A percentile compares a stretch with the other conserved stretches of the same genome.
These are phyloP conservation scores for Chenopodium quinoa DNA, from an alignment of 148 eudicot genomes.

Conservation along the genomic window DNA sequence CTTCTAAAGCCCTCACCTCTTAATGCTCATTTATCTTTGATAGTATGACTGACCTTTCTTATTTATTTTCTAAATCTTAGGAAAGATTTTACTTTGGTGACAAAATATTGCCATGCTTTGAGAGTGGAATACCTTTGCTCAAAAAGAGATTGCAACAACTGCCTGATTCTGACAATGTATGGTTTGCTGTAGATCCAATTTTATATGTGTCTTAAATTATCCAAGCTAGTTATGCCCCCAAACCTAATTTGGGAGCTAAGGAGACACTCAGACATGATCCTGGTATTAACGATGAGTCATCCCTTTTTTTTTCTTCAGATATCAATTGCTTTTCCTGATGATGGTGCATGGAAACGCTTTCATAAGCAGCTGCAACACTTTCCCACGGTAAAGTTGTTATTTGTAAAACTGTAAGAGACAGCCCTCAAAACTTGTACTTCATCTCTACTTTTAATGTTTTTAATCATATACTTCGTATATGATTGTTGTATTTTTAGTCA, in stretches of 20 bases:
- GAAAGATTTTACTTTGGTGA: constrained; percentile 98
- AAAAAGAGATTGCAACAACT: constrained; percentile 86
- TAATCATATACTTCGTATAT: background rate
- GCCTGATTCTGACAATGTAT: constrained; percentile 93
- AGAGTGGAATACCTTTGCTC: constrained; percentile 94
- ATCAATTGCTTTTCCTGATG: constrained; percentile 95
- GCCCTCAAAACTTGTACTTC: background rate
- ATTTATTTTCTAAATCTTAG: constrained; percentile 38
- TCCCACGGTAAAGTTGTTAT: constrained; percentile 58
- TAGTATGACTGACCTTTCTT: background rate
- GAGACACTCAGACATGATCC: background rate
- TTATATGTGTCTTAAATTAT: background rate
- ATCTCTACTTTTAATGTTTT: background rate
- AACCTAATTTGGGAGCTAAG: background rate
- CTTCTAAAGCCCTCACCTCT: background rate
- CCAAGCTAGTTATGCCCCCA: background rate
- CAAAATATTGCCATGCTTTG: constrained; percentile 93
- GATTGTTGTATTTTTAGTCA: background rate
- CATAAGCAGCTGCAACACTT: constrained; percentile 98
- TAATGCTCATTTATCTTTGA: background rate
- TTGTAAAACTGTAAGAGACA: background rate
- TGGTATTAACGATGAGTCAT: constrained; percentile 12
- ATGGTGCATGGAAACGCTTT: constrained; percentile 99
- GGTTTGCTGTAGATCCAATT: constrained; percentile 18
- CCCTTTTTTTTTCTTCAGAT: constrained; percentile 42